phyloP scores from a whole-genome alignment of 1,284 basidiomycete species.

The Mycena sp. region DNA sequence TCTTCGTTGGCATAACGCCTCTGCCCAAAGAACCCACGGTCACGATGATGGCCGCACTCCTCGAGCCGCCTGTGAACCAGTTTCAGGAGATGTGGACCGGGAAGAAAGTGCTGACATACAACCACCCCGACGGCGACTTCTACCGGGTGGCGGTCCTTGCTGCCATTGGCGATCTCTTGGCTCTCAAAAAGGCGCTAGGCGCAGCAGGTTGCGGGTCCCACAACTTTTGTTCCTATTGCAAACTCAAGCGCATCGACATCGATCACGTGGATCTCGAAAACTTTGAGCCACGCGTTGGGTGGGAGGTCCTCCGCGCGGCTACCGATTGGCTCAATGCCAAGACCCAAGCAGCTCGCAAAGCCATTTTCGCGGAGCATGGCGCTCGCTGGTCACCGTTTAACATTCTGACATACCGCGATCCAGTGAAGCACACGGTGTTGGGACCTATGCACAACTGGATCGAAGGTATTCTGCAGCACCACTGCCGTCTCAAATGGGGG shows the following conservation, averaged over 20 bases:
- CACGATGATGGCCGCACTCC: background rate
- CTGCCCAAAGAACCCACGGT: conserved; percentile 2
- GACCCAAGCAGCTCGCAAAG: conserved; percentile 16
- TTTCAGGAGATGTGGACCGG: background rate
- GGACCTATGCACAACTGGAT: conserved; percentile 46
- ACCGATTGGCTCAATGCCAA: conserved; percentile 18
- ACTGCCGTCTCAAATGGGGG: conserved; percentile 38
- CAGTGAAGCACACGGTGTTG: conserved; percentile 41
- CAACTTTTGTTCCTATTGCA: conserved; percentile 10
- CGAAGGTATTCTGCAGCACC: conserved; percentile 43
- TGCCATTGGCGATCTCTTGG: background rate
- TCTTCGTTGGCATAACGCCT: conserved; percentile 6
- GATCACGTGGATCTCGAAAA: conserved; percentile 13
- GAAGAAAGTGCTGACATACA: background rate
- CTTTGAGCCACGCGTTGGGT: conserved; percentile 26
- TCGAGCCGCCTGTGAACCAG: background rate
- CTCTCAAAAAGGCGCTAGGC: background rate
- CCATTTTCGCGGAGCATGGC: conserved; percentile 28
- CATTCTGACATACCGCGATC: conserved; percentile 40
- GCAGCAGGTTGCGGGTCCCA: background rate
- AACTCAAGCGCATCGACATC: conserved; percentile 14
- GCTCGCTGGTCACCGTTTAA: conserved; percentile 41
- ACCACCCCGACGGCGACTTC: conserved; percentile 3
- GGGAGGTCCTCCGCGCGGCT: conserved; percentile 26
- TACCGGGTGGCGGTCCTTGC: background rate